Percentiles rank a stretch among this genome's conserved stretches.
These are phyloP conservation scores for Oldenlandia corymbosa DNA, from an alignment of 257 asterid genomes.

Conservation along the genomic window DNA sequence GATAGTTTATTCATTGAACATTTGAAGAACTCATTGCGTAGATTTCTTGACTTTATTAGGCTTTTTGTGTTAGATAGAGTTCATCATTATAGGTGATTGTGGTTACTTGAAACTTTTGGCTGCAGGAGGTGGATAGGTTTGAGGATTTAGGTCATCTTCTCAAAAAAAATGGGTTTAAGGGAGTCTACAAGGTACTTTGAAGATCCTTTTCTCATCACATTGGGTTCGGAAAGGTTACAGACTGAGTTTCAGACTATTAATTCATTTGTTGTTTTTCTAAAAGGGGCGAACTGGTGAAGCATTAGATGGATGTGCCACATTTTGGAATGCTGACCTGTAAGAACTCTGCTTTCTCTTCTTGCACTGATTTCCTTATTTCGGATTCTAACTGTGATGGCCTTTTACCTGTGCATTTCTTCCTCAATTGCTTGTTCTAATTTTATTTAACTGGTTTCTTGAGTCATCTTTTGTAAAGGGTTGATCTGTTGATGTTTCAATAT, in stretches of 20 bases:
- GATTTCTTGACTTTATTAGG: not conserved
- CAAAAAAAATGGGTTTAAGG: slow-evolving; percentile 62
- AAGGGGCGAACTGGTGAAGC: slow-evolving; percentile 81
- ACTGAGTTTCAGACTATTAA: slow-evolving; percentile 22
- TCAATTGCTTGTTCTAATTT: not conserved
- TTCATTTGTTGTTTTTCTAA: slow-evolving; percentile 18
- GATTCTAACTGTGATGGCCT: not conserved
- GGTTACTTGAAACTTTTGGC: slow-evolving; percentile 7
- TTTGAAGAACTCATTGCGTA: not conserved
- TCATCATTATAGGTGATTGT: not conserved
- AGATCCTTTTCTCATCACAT: slow-evolving; percentile 10
- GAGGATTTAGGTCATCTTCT: slow-evolving; percentile 57
- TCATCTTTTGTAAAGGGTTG: not conserved
- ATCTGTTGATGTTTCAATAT: not conserved
- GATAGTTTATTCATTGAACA: no score
- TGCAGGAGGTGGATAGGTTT: slow-evolving; percentile 83
- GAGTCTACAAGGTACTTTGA: slow-evolving; percentile 57
- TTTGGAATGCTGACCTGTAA: slow-evolving; percentile 70
- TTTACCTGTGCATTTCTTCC: not conserved
- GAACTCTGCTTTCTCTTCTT: slow-evolving; percentile 23
- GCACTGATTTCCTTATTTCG: not conserved
- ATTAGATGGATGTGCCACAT: slow-evolving; percentile 78
- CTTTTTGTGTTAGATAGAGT: not conserved
- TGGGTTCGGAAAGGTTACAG: slow-evolving; percentile 9
- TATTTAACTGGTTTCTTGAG: not conserved